Evolutionary conservation across 2,329 filamentous ascomycete species (phyloP).

Genomic region (Annulohypoxylon truncatum): DNA sequence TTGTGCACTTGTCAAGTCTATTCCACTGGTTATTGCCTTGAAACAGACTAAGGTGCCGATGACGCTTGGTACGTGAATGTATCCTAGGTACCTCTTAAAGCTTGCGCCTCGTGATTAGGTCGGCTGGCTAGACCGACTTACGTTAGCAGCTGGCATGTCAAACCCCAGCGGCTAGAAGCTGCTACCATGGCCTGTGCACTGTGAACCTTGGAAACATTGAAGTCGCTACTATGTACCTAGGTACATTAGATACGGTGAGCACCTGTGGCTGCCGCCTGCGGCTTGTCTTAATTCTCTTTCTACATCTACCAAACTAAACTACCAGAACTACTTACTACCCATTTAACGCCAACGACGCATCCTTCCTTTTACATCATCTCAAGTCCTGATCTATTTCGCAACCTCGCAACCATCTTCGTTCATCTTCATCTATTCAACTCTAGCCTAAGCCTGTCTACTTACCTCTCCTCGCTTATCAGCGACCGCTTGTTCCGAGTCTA

Average conservation of each 20-base stretch:
- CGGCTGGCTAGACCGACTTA: constrained; percentile 35
- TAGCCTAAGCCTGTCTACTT: background rate
- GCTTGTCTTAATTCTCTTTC: constrained; percentile 50
- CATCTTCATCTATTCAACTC: constrained; percentile 27
- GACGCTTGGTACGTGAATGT: background rate
- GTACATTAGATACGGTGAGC: constrained; percentile 31
- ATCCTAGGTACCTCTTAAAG: background rate
- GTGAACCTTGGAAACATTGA: background rate
- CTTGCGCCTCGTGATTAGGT: constrained; percentile 41
- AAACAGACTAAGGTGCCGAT: background rate
- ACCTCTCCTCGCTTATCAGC: constrained; percentile 23
- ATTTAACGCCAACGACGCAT: constrained; percentile 34
- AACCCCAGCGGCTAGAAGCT: background rate
- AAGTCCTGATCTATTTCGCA: constrained; percentile 23
- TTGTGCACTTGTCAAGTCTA: constrained; percentile 16
- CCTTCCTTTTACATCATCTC: constrained; percentile 35
- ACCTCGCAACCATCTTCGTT: constrained; percentile 9
- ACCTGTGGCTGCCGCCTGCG: constrained; percentile 43
- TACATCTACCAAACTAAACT: constrained; percentile 37
- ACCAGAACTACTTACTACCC: constrained; percentile 30
- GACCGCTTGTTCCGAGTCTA: constrained; percentile 23
- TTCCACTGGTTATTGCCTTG: background rate
- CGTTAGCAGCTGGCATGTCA: constrained; percentile 33
- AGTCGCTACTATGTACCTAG: background rate
- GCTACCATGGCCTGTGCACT: background rate